phyloP scores from a whole-genome alignment of 371 early-diverging fungal species.

The Mucor piriformis region DNA sequence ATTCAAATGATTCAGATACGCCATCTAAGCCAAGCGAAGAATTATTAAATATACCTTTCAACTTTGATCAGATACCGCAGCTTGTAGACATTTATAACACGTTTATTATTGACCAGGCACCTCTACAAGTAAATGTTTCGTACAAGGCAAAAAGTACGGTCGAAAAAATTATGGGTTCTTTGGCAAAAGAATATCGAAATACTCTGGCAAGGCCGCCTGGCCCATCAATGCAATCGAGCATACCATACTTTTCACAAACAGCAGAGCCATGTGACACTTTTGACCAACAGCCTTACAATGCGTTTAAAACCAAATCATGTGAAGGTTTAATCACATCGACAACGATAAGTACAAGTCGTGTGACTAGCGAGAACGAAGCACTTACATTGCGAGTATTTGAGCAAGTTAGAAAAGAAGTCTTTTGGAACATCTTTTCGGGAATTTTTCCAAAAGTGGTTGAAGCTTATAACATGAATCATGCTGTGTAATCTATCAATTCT shows the following conservation, averaged over 20 bases:
- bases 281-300: too few species aligned
- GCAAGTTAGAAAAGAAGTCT: slow-evolving; percentile 36
- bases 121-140: slow-evolving; percentile 45
- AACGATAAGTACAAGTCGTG: not conserved
- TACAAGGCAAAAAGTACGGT: slow-evolving; percentile 24
- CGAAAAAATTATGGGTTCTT: slow-evolving; percentile 2
- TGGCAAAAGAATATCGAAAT: not conserved
- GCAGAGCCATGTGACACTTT: not conserved
- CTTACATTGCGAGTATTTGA: slow-evolving; percentile 32
- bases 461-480: not conserved
- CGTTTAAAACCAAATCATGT: too few species aligned
- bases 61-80: not conserved
- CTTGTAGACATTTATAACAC: slow-evolving; percentile 39
- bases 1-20: not conserved
- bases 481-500: not conserved
- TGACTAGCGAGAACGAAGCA: not conserved
- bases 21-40: not conserved
- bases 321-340: too few species aligned
- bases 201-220: not conserved
- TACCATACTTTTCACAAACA: not conserved
- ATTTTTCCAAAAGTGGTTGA: slow-evolving; percentile 40
- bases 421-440: slow-evolving; percentile 49
- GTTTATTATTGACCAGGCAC: slow-evolving; percentile 36
- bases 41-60: slow-evolving; percentile 2
- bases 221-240: not conserved